Percentiles rank a stretch among this genome's conserved stretches.
These are phyloP conservation scores for Naganishia antarctica DNA, from an alignment of 768 basidiomycete genomes.

Conservation along the genomic window DNA sequence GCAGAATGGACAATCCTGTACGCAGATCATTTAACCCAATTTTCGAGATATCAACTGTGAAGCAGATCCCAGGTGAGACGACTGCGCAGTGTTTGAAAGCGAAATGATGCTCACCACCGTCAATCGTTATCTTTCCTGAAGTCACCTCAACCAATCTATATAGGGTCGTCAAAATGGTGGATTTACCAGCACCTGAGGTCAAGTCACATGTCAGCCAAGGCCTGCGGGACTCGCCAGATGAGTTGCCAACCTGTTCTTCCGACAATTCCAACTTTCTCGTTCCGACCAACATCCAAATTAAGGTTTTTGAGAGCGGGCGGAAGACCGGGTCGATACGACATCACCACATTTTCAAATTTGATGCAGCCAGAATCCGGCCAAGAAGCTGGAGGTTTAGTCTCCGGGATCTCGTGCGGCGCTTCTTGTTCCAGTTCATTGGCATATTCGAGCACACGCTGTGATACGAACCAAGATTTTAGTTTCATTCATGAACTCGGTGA, in stretches of 20 bases:
- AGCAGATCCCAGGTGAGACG: not conserved
- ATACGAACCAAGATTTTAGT: too few relatives aligned
- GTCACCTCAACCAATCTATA: conserved; percentile 76
- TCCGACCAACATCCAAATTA: conserved; percentile 62
- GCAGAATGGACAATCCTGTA: conserved; percentile 57
- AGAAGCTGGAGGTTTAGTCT: conserved; percentile 57
- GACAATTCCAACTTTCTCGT: conserved; percentile 90
- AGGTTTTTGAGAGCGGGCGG: conserved; percentile 80
- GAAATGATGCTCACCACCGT: conserved; percentile 52
- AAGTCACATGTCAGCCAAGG: conserved; percentile 54
- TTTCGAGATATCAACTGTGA: conserved; percentile 65
- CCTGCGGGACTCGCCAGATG: not conserved
- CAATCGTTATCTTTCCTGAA: conserved; percentile 70
- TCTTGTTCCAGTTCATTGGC: conserved; percentile 76
- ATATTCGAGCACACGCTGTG: conserved; percentile 69
- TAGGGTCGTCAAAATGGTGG: conserved; percentile 80
- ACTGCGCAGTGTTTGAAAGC: not conserved
- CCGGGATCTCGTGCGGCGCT: conserved; percentile 63
- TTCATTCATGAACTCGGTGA: too few relatives aligned
- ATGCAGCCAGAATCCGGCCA: conserved; percentile 76
- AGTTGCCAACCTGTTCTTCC: conserved; percentile 53
- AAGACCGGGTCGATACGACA: conserved; percentile 82
- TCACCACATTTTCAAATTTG: conserved; percentile 67
- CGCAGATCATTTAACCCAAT: conserved; percentile 69
- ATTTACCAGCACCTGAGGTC: conserved; percentile 69